Conservation (phyloP, 2,329 filamentous ascomycete species). For the Sporothrix brunneoviolacea region DNA sequence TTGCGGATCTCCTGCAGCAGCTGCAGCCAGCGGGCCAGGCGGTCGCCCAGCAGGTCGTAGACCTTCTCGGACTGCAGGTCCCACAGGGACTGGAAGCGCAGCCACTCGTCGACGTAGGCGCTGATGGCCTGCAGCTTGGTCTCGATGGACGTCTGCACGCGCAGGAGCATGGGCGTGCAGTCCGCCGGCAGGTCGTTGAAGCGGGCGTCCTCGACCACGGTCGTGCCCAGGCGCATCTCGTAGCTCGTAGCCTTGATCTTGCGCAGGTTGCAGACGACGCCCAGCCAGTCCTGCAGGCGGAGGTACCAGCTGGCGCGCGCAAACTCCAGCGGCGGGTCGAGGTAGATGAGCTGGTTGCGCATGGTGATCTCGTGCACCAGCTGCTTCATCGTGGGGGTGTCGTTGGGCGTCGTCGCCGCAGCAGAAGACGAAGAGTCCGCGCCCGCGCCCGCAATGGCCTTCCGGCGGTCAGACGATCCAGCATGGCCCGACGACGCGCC, state of each 20-base stretch:
- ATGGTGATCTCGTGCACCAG: slow-evolving; percentile 91
- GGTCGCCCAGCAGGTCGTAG: slow-evolving; percentile 84
- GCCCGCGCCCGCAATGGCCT: slow-evolving; percentile 33
- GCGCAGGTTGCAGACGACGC: slow-evolving; percentile 82
- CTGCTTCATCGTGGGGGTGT: slow-evolving; percentile 60
- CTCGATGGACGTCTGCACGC: slow-evolving; percentile 79
- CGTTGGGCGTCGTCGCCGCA: slow-evolving; percentile 32
- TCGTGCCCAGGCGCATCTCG: slow-evolving; percentile 73
- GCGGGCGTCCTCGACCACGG: slow-evolving; percentile 56
- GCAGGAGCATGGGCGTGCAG: slow-evolving; percentile 71
- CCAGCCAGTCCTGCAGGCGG: slow-evolving; percentile 90
- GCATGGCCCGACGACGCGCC: not conserved
- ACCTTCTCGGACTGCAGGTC: slow-evolving; percentile 94
- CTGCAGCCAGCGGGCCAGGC: slow-evolving; percentile 88
- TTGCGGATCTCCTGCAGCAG: slow-evolving; percentile 95
- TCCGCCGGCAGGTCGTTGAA: slow-evolving; percentile 81
- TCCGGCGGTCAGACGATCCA: slow-evolving; percentile 37
- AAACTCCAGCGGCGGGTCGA: slow-evolving; percentile 88
- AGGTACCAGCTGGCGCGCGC: slow-evolving; percentile 89
- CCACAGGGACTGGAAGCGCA: slow-evolving; percentile 98
- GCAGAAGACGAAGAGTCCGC: not conserved
- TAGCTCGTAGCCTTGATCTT: slow-evolving; percentile 95
- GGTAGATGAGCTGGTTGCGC: slow-evolving; percentile 94
- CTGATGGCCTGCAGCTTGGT: slow-evolving; percentile 73
- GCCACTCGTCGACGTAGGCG: slow-evolving; percentile 91